phyloP scores from a whole-genome alignment of 2,329 filamentous ascomycete genomes.

The Penicillium sp. region DNA sequence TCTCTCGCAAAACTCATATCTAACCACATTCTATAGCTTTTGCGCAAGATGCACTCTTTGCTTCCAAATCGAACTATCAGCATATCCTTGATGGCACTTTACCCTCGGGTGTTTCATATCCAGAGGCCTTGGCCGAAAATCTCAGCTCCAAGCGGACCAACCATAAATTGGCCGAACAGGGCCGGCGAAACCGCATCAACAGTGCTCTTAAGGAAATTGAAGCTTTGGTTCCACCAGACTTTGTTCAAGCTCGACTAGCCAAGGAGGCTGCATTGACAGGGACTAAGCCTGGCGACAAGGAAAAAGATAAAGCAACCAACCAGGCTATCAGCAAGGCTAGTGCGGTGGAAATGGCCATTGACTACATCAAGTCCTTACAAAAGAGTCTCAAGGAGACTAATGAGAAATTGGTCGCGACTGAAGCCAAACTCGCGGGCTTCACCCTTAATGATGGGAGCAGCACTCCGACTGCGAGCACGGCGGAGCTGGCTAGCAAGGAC shows the following conservation, averaged over 20 bases:
- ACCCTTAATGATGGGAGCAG: neutral
- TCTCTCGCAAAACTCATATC: neutral
- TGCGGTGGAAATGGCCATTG: conserved; percentile 95
- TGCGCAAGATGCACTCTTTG: conserved; percentile 68
- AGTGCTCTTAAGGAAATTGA: conserved; percentile 90
- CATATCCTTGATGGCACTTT: conserved; percentile 93
- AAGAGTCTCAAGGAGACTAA: conserved; percentile 68
- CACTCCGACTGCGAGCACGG: neutral
- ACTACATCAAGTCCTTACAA: conserved; percentile 87
- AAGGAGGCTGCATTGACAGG: conserved; percentile 40
- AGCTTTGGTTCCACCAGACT: conserved; percentile 67
- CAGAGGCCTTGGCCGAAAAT: conserved; percentile 86
- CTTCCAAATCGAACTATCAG: conserved; percentile 96
- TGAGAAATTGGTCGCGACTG: conserved; percentile 63
- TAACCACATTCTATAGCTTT: conserved; percentile 34
- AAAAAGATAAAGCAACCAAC: conserved; percentile 49
- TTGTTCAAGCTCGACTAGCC: conserved; percentile 45
- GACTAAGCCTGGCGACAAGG: conserved; percentile 44
- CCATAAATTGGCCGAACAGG: conserved; percentile 97
- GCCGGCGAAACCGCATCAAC: conserved; percentile 92
- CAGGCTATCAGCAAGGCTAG: conserved; percentile 87
- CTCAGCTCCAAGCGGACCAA: conserved; percentile 94
- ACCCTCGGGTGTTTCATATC: conserved; percentile 86
- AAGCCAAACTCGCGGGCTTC: conserved; percentile 43
- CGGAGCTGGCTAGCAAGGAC: neutral